Percentiles rank a stretch among this genome's conserved stretches.
These are phyloP conservation scores for Apostasia ramifera DNA, from an alignment of 106 monocot species.

Conservation along the genomic window DNA sequence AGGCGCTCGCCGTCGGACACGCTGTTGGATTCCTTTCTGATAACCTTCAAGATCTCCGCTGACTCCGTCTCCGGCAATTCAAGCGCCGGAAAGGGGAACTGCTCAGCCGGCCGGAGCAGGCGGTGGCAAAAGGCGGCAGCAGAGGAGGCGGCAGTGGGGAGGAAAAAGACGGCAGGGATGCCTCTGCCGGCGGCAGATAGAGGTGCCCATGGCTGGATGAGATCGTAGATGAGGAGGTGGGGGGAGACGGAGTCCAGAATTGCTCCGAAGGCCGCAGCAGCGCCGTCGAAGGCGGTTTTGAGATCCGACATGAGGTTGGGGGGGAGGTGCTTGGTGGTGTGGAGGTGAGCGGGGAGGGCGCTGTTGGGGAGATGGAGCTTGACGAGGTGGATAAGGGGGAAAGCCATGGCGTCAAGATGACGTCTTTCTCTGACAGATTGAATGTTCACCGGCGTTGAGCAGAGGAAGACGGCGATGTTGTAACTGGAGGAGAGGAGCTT, in stretches of 20 bases:
- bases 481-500: constrained; percentile 17
- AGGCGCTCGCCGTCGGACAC: constrained; percentile 31
- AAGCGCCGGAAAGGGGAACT: constrained; percentile 29
- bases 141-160: constrained; percentile 20
- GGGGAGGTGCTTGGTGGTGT: constrained; percentile 52
- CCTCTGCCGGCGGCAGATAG: constrained; percentile 14
- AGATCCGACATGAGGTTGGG: constrained; percentile 36
- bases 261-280: constrained; percentile 22
- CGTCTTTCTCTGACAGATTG: constrained; percentile 7
- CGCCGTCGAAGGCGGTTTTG: constrained; percentile 40
- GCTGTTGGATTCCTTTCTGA: constrained; percentile 9
- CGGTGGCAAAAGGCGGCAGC: constrained; percentile 32
- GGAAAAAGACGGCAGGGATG: constrained; percentile 41
- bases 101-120: not conserved
- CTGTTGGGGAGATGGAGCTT: constrained; percentile 35
- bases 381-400: constrained; percentile 30
- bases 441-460: constrained; percentile 45
- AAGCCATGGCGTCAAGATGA: constrained; percentile 3
- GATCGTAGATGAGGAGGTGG: constrained; percentile 47
- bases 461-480: constrained; percentile 26
- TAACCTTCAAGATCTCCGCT: not conserved
- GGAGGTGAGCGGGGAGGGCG: constrained; percentile 25
- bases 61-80: constrained; percentile 1
- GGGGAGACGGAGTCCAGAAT: constrained; percentile 28
- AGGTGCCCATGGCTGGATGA: constrained; percentile 65